These are phyloP conservation scores for Cyclostephanos tholiformis DNA, from an alignment of 108 stramenopile species.

Conservation along the genomic window DNA sequence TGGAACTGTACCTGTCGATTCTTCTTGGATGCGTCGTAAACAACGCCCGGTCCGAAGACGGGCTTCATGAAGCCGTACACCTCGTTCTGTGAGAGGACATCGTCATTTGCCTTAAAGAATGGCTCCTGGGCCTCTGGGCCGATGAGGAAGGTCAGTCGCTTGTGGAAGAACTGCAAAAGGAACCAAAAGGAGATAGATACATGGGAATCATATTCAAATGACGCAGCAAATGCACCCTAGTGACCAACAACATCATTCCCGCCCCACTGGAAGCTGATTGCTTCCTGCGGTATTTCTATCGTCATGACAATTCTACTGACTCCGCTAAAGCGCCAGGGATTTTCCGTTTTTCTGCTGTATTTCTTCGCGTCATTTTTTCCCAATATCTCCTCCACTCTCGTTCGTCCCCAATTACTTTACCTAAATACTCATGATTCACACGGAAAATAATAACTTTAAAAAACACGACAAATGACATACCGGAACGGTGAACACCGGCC, in stretches of 20 bases:
- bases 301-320: not conserved
- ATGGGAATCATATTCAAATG: not conserved
- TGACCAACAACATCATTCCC: not conserved
- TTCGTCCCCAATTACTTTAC: too few species aligned
- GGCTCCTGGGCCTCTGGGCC: slow-evolving; percentile 96
- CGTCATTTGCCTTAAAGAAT: slow-evolving; percentile 95
- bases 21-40: slow-evolving; percentile 95
- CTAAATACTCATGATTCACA: too few species aligned
- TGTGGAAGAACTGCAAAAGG: slow-evolving; percentile 69
- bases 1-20: slow-evolving; percentile 97
- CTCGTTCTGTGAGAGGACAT: slow-evolving; percentile 92
- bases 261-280: not conserved
- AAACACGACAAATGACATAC: slow-evolving; percentile 49
- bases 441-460: not conserved
- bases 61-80: slow-evolving; percentile 98
- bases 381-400: too few species aligned
- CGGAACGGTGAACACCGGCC: slow-evolving; percentile 91
- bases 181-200: slow-evolving; percentile 7
- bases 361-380: not conserved
- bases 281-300: not conserved
- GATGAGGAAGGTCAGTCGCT: slow-evolving; percentile 96
- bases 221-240: not conserved
- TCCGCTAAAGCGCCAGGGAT: too few species aligned
- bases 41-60: slow-evolving; percentile 95
- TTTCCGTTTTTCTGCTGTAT: not conserved